Base-by-base conservation (phyloP, 208 protist genomes). In the Leishmania guyanensis region DNA sequence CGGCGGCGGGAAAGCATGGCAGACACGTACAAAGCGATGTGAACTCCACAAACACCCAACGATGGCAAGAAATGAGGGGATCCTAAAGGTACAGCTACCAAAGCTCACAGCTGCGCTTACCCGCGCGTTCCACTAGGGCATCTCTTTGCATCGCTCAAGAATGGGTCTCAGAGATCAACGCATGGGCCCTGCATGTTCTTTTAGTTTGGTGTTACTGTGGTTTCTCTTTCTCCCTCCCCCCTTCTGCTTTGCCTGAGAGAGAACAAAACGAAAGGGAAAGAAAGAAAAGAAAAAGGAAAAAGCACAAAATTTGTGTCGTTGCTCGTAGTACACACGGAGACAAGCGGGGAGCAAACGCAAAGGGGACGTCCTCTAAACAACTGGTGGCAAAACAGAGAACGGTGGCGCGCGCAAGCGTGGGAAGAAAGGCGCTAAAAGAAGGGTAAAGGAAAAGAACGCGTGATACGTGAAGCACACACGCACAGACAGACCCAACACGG, bases 201-300 rank as follows among this genome's bases (percentile, higher is more conserved):
- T 5, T 20, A 14, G 33, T 5, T 6, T 39, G 62, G 29, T 3
- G 6, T 68, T 68, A 14, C 29, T 3, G 62, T 68, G 12, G 14
- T 68, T 68, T 68, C 43, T 46, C 43, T 46, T 6, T 46, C 43
- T 39, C 39, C 33, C 4, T 3, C 14, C 10, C 62, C 12, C 62
- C 5, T 39, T 68, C 29, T 14, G 39, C 58, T n/a, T 64, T n/a
- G 14, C 17, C 29, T 14, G 29, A 6, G 14, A 72, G 68, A 76
- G 36, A 56, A 62, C 79, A 64, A 75, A 29, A 70, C 50, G 26
- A 50, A 62, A 56, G 36, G 54, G 22, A 33, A 74, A 51, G 54
- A 43, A 65, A 26, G 22, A 80, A 76, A 3, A 77, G 71, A 20
- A 54, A 20, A 66, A 78, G 43, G 58, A 43, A 65, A 70, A 65